These are phyloP conservation scores for Fistulifera pelliculosa DNA, from an alignment of 108 stramenopile genomes.

Conservation along the genomic window DNA sequence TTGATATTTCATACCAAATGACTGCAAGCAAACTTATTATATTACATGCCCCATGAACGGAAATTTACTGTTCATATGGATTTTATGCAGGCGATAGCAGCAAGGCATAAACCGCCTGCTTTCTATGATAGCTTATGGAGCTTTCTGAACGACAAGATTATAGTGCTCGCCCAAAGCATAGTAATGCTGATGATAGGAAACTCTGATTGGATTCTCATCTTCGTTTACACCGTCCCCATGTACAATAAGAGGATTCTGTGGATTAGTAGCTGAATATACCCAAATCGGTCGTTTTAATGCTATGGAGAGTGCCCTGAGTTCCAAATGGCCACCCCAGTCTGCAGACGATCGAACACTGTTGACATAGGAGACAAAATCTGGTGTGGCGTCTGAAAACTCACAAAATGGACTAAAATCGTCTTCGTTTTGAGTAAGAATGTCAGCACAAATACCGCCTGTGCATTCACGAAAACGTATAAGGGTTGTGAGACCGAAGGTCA, in stretches of 20 bases:
- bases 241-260: slow-evolving; percentile 31
- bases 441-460: slow-evolving; percentile 53
- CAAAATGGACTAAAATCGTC: slow-evolving; percentile 89
- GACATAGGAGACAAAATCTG: slow-evolving; percentile 77
- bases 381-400: slow-evolving; percentile 46
- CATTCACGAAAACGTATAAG: neutral
- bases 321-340: slow-evolving; percentile 97
- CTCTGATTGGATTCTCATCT: slow-evolving; percentile 34
- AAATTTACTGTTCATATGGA: no score
- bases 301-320: slow-evolving; percentile 77
- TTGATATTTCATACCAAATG: no score
- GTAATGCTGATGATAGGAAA: slow-evolving; percentile 94
- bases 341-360: slow-evolving; percentile 62
- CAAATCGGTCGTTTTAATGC: slow-evolving; percentile 77
- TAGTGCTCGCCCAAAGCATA: slow-evolving; percentile 98
- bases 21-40: no score
- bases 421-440: slow-evolving; percentile 38
- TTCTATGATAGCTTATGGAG: neutral
- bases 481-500: neutral
- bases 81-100: no score
- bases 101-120: no score
- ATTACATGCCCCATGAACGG: no score
- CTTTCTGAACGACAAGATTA: slow-evolving; percentile 69
- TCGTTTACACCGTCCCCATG: slow-evolving; percentile 14
- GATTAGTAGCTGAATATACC: slow-evolving; percentile 64